Evolutionary conservation across 2,329 filamentous ascomycete species (phyloP).

Genomic region (Nemania abortiva): DNA sequence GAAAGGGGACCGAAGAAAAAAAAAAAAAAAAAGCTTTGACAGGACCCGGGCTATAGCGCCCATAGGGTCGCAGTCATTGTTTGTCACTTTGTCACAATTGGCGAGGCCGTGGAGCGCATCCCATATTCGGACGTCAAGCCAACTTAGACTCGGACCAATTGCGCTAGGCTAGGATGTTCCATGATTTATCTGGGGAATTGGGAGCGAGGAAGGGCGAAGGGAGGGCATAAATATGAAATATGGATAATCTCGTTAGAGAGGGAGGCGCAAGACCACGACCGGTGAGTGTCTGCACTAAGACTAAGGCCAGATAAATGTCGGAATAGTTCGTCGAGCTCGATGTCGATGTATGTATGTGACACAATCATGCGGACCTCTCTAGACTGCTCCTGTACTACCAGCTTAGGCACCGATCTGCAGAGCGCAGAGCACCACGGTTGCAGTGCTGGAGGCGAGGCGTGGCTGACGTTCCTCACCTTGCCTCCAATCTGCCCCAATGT

Average conservation of each 20-base stretch:
- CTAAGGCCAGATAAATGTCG: background rate
- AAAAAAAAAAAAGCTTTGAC: constrained; percentile 19
- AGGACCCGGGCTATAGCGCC: constrained; percentile 10
- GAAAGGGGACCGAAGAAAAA: background rate
- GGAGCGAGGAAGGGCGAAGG: constrained; percentile 4
- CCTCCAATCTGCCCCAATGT: background rate
- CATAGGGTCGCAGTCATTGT: constrained; percentile 27
- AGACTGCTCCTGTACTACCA: background rate
- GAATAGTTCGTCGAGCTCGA: constrained; percentile 6
- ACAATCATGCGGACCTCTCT: constrained; percentile 15
- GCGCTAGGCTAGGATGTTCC: constrained; percentile 35
- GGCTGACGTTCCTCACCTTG: constrained; percentile 1
- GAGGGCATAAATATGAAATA: constrained; percentile 18
- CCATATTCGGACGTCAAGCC: constrained; percentile 25
- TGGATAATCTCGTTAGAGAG: constrained; percentile 5
- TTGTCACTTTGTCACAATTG: constrained; percentile 20
- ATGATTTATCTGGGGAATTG: constrained; percentile 21
- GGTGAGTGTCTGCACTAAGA: no score
- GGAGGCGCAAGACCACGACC: no score
- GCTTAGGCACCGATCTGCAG: constrained; percentile 4
- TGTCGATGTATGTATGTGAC: constrained; percentile 5
- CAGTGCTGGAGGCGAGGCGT: constrained; percentile 22
- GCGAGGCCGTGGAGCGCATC: constrained; percentile 27
- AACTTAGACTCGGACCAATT: constrained; percentile 31
- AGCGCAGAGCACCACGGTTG: background rate